Evolutionary conservation across 1,139 yeast species (phyloP).

Genomic region (Yamadazyma triangularis): DNA sequence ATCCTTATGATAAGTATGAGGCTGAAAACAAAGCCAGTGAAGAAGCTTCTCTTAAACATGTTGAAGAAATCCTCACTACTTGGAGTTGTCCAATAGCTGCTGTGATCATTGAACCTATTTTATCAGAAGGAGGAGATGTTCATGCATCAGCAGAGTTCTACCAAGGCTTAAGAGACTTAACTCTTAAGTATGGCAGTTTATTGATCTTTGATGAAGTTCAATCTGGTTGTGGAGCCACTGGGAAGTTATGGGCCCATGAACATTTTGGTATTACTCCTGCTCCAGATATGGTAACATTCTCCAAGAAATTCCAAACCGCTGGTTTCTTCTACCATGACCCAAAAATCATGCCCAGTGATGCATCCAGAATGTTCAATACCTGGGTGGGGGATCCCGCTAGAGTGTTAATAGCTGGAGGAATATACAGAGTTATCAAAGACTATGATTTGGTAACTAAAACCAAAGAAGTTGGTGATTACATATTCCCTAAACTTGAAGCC

Average conservation of each 20-base stretch:
- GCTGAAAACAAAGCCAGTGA: conserved; percentile 59
- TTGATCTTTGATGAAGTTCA: conserved; percentile 79
- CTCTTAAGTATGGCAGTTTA: conserved; percentile 59
- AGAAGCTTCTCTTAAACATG: conserved; percentile 51
- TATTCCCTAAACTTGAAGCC: conserved; percentile 47
- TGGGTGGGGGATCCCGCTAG: conserved; percentile 87
- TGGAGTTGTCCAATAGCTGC: conserved; percentile 70
- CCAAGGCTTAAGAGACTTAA: conserved; percentile 70
- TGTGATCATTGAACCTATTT: conserved; percentile 70
- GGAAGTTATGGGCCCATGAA: conserved; percentile 80
- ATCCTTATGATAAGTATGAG: conserved; percentile 56
- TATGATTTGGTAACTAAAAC: conserved; percentile 53
- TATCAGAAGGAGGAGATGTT: conserved; percentile 83
- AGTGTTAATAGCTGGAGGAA: conserved; percentile 64
- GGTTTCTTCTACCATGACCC: conserved; percentile 73
- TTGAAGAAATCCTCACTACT: conserved; percentile 50
- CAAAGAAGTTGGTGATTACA: conserved; percentile 56
- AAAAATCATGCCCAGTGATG: conserved; percentile 57
- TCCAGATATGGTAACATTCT: conserved; percentile 76
- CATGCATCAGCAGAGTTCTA: conserved; percentile 71
- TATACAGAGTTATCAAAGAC: conserved; percentile 55
- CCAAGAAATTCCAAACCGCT: conserved; percentile 79
- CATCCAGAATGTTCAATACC: conserved; percentile 82
- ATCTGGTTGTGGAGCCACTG: conserved; percentile 82
- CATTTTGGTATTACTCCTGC: conserved; percentile 65